These are phyloP conservation scores for Flammula alnicola DNA, from an alignment of 1,284 basidiomycete genomes.

Conservation along the genomic window DNA sequence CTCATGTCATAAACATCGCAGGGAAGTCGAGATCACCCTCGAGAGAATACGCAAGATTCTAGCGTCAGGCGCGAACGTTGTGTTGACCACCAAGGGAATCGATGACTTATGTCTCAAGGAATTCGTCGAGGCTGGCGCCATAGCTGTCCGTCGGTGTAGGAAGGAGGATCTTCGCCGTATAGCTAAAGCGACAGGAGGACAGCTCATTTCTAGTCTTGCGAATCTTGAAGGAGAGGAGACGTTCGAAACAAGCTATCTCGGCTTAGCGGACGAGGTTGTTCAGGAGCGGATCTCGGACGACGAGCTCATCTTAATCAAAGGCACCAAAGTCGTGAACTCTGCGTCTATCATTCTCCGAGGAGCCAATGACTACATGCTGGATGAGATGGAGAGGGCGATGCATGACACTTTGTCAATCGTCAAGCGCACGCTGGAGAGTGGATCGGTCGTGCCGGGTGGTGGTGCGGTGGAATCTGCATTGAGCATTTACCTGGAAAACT, in stretches of 20 bases:
- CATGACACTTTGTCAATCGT: constrained; percentile 96
- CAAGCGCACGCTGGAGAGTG: constrained; percentile 97
- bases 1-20: constrained; percentile 34
- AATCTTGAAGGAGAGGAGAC: constrained; percentile 99
- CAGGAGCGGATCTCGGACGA: constrained; percentile 99
- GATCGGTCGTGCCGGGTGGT: constrained; percentile 95
- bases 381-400: constrained; percentile 98
- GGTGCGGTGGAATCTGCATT: constrained; percentile 97
- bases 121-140: constrained; percentile 98
- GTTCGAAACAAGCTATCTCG: constrained; percentile 91
- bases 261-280: constrained; percentile 92
- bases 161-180: constrained; percentile 98
- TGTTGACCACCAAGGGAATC: constrained; percentile 98
- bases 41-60: constrained; percentile 97
- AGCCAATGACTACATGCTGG: constrained; percentile 99
- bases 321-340: constrained; percentile 95
- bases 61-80: constrained; percentile 94
- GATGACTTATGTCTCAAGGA: constrained; percentile 99
- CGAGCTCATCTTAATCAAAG: constrained; percentile 96
- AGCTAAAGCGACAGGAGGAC: constrained; percentile 96
- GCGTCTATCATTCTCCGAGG: constrained; percentile 94
- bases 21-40: constrained; percentile 95
- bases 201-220: constrained; percentile 90
- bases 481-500: constrained; percentile 98
- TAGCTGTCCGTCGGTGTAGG: constrained; percentile 96